Evolutionary conservation across 1,284 basidiomycete genomes (phyloP), one percentile per base, ranked within the genome.

Genomic region (Coniferiporia weirii): DNA sequence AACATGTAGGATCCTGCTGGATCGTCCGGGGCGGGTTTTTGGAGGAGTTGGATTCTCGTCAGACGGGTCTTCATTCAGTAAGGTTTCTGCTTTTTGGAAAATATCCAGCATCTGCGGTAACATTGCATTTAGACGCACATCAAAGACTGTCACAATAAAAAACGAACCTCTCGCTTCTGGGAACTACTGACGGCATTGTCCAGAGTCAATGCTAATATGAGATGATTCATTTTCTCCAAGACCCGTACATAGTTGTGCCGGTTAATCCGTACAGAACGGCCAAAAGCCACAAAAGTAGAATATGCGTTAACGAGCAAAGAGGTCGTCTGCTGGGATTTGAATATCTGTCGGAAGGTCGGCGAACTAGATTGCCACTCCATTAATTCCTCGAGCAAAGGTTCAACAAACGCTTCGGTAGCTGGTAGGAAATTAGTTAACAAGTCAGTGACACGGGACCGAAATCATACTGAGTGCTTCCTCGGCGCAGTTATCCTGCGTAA

Each of bases 291-390:
- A 66, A 85, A 89, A 1, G 72, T 67, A 64, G 79, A 80, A 67
- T 84, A 85, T 15, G 81, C 80, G 35, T 83, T 79, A 10, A 91
- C 75, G 63, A 90, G 86, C 8, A 82, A 64, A 57, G 84, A 80
- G 0, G 84, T 87, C 3, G 79, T 80, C 57, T 82, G 81, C 59
- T 87, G 84, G 0, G 84, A 88, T 64, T 78, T 83, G 72, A 91
- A 91, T 1, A 87, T 68, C 57, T 85, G 79, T 12, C 87, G 81
- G 70, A 91, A 91, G 0, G 81, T 80, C 0, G 78, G 68, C 61
- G 79, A 83, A 0, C 80, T 78, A 0, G 69, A 76, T 65, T 91
- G 87, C 19, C 89, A 72, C 36, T 80, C 76, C 65, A 89, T 82
- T 52, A 92, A 67, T 53, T 84, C 79, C 66, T 86, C 86, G 1